Base-by-base conservation (phyloP, 345 rosid species). In the Eucalyptus marginata region DNA sequence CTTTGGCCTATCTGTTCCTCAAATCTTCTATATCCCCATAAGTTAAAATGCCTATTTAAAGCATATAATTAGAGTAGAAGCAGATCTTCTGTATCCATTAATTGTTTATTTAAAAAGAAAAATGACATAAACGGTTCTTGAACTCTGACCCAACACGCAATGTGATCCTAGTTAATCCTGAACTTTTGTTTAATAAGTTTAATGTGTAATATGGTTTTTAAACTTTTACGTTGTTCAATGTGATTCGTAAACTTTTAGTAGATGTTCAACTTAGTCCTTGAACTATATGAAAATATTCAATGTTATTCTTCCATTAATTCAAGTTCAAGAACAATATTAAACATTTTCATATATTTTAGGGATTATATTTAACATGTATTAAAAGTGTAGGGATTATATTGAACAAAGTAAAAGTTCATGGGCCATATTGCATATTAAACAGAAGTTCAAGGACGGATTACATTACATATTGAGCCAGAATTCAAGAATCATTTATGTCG, bases 391-490 rank as follows among this genome's bases (percentile, higher is more conserved):
- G 24, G 1, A 18, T 52, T 7, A 3, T 52, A 18, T 52, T 18
- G 10, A 52, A 52, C 0, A 52, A 0, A 52, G 24, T 52, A 52
- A 52, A 52, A 52, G 10, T 52, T 52, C 1, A 52, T 7, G 10
- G 1, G 18, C 2, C 1, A 7, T 52, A 52, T 3, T 4, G 0
- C 4, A 18, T 18, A 18, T 3, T 16, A 10, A 52, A 52, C 0
- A 1, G 3, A 52, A 1, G 10, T 3, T 52, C 25, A 52, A 52
- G 1, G 2, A 7, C 0, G 0, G 0, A 52, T 52, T 52, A 18
- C 1, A 52, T 52, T 7, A 52, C 2, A 52, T 52, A 52, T 18
- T 0, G 0, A 1, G 2, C 10, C 0, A 7, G 0, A 18, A 0
- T 52, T 18, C 0, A 18, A 17, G 0, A 52, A 52, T 7, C 58